Conservation (phyloP, 176 grass and related monocot genomes). For the Zoysia pacifica region DNA sequence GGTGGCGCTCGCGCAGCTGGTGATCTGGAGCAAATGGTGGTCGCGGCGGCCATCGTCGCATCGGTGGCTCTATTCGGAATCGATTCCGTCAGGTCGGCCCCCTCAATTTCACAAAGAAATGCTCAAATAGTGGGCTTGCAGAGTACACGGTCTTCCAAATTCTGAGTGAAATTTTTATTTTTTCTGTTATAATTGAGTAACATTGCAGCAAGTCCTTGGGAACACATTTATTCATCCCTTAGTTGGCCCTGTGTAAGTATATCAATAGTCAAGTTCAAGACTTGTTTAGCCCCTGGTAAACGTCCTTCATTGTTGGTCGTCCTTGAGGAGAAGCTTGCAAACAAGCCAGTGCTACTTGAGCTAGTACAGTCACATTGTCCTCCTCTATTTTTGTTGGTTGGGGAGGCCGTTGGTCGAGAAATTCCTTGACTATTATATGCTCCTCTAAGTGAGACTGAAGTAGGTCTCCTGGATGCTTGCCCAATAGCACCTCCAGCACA, state of each 20-base stretch:
- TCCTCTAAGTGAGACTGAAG: not conserved
- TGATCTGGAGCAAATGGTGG: conserved; percentile 58
- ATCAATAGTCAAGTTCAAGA: too few species aligned
- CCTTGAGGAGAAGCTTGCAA: not conserved
- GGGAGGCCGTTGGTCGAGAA: not conserved
- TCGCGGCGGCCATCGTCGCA: conserved; percentile 43
- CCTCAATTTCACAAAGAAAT: not conserved
- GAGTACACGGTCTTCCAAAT: not conserved
- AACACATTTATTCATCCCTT: too few species aligned
- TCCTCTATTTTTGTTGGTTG: not conserved
- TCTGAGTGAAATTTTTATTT: too few species aligned
- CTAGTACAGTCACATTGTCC: not conserved
- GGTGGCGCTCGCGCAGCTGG: conserved; percentile 50
- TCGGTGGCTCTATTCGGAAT: conserved; percentile 54
- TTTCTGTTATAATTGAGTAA: too few species aligned
- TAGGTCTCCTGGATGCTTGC: not conserved
- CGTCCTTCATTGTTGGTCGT: not conserved
- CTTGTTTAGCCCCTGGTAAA: not conserved
- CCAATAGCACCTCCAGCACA: not conserved
- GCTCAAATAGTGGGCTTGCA: not conserved
- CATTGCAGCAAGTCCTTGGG: too few species aligned
- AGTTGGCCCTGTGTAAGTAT: too few species aligned
- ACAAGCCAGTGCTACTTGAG: not conserved
- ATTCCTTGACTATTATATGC: not conserved
- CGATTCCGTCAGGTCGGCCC: conserved; percentile 34